Percentiles rank a stretch among this genome's conserved stretches.
phyloP scores from a whole-genome alignment of 441 rosid species.

The Populus hybrid region DNA sequence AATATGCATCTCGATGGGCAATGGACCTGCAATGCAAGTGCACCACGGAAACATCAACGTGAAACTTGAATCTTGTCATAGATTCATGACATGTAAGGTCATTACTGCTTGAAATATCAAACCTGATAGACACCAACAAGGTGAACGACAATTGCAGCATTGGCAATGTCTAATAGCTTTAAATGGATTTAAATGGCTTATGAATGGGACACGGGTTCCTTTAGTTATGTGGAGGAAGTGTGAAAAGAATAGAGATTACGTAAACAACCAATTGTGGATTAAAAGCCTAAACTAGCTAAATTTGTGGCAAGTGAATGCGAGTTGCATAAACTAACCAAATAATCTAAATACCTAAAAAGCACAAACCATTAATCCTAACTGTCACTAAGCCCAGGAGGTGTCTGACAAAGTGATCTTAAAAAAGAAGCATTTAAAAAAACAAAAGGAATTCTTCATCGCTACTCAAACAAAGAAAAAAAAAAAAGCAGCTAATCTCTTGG shows the following conservation, averaged over 20 bases:
- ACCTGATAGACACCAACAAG: constrained; percentile 71
- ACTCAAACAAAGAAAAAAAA: too few relatives aligned
- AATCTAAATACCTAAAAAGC: neutral
- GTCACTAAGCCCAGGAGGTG: too few relatives aligned
- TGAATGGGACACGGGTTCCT: too few relatives aligned
- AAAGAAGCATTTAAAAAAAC: too few relatives aligned
- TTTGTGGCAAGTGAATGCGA: neutral
- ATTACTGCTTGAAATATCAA: neutral
- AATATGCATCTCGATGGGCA: constrained; percentile 77
- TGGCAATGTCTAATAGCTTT: constrained; percentile 65
- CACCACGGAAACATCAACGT: neutral
- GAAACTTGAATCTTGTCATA: constrained; percentile 8
- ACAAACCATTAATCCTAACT: too few relatives aligned
- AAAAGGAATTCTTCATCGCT: too few relatives aligned
- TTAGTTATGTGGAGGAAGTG: too few relatives aligned
- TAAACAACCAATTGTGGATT: too few relatives aligned
- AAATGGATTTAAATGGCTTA: too few relatives aligned
- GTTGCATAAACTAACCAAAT: neutral
- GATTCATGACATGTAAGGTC: neutral
- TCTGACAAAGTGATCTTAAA: too few relatives aligned
- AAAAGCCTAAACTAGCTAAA: neutral
- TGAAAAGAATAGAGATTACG: too few relatives aligned
- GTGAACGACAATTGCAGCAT: constrained; percentile 65
- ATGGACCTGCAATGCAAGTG: constrained; percentile 28
- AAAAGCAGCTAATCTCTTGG: too few relatives aligned